Conservation (phyloP, 495 filamentous ascomycete species). For the Podospora anserina region DNA sequence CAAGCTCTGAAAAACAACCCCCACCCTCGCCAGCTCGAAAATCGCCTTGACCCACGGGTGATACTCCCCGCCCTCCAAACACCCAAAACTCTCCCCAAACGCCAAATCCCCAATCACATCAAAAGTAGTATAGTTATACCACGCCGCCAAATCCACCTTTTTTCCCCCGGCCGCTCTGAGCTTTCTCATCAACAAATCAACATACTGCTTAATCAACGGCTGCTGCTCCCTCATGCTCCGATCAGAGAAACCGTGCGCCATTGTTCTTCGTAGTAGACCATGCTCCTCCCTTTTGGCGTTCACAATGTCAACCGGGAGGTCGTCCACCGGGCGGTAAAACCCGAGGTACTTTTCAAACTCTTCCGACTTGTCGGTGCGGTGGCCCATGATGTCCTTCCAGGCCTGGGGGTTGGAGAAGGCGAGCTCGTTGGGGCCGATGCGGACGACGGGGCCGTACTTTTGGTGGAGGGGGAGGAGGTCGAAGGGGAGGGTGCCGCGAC, state of each 20-base stretch:
- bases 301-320: constrained; percentile 33
- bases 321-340: constrained; percentile 32
- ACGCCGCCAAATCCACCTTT: constrained; percentile 46
- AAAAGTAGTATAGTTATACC: constrained; percentile 61
- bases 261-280: constrained; percentile 39
- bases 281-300: constrained; percentile 42
- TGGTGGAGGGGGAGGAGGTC: constrained; percentile 46
- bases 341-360: constrained; percentile 35
- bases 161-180: constrained; percentile 34
- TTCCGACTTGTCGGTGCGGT: constrained; percentile 24
- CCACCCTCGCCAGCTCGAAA: constrained; percentile 39
- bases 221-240: constrained; percentile 47
- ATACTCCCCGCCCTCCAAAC: constrained; percentile 45
- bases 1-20: constrained; percentile 35
- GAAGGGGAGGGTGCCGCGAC: constrained; percentile 40
- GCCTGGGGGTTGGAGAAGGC: constrained; percentile 47
- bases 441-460: constrained; percentile 53
- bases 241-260: constrained; percentile 56
- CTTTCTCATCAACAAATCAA: constrained; percentile 45
- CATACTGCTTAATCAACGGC: constrained; percentile 42
- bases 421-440: constrained; percentile 54
- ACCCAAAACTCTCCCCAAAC: constrained; percentile 58
- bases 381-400: constrained; percentile 57
- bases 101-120: constrained; percentile 60
- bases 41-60: constrained; percentile 56